phyloP scores from a whole-genome alignment of 2,329 filamentous ascomycete species.

The Cercospora sp. region DNA sequence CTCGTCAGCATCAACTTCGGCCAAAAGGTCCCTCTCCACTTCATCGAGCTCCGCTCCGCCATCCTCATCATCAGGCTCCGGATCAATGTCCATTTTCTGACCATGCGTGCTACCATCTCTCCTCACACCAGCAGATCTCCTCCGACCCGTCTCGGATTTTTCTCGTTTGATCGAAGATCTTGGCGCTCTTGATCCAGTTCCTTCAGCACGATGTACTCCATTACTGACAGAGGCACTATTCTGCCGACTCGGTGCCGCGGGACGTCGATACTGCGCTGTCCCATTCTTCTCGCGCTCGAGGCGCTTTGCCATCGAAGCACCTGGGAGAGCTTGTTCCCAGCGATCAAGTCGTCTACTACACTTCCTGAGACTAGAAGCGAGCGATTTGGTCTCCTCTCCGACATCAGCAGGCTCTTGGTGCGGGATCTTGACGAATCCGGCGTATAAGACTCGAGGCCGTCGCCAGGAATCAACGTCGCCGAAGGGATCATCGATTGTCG shows the following conservation, averaged over 20 bases:
- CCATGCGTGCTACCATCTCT: constrained; percentile 21
- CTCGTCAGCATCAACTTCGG: constrained; percentile 41
- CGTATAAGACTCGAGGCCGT: constrained; percentile 31
- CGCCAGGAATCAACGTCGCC: constrained; percentile 30
- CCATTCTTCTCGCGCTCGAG: constrained; percentile 25
- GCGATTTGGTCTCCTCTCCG: constrained; percentile 70
- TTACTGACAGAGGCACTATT: constrained; percentile 15
- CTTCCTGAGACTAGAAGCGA: constrained; percentile 66
- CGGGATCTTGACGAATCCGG: constrained; percentile 61
- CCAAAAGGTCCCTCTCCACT: constrained; percentile 42
- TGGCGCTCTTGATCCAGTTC: constrained; percentile 16
- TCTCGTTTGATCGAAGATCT: constrained; percentile 8
- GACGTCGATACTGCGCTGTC: neutral
- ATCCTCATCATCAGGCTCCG: constrained; percentile 31
- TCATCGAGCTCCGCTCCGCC: constrained; percentile 40
- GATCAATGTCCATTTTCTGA: constrained; percentile 28
- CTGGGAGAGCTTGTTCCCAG: constrained; percentile 54
- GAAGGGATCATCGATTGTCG: constrained; percentile 33
- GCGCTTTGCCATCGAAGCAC: constrained; percentile 32
- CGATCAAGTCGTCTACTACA: constrained; percentile 65
- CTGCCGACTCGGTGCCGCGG: constrained; percentile 16
- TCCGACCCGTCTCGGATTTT: neutral
- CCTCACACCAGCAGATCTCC: constrained; percentile 23
- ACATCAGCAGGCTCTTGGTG: constrained; percentile 67
- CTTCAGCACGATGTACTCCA: constrained; percentile 16